phyloP scores from a whole-genome alignment of 805 yeast species.

The Myxozyma mucilagina region DNA sequence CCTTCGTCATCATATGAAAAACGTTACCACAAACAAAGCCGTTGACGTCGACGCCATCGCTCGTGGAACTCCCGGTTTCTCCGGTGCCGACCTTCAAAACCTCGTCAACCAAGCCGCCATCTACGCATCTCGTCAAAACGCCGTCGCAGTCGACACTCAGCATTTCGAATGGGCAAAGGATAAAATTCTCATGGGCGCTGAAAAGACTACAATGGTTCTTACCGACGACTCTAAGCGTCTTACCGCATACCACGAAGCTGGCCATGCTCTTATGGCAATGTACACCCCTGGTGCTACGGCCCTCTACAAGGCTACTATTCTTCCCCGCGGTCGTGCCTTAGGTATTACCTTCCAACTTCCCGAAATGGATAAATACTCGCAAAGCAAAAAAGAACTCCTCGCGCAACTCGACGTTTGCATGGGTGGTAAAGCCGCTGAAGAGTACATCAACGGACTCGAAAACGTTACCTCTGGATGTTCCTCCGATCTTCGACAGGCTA shows the following conservation, averaged over 20 bases:
- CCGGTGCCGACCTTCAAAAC: constrained; percentile 97
- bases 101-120: constrained; percentile 98
- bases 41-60: constrained; percentile 91
- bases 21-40: constrained; percentile 78
- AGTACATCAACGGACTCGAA: constrained; percentile 82
- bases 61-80: constrained; percentile 94
- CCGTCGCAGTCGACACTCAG: constrained; percentile 81
- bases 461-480: constrained; percentile 96
- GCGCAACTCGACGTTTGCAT: constrained; percentile 95
- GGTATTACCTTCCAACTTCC: constrained; percentile 98
- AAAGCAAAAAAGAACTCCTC: constrained; percentile 82
- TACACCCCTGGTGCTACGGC: constrained; percentile 93
- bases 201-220: constrained; percentile 94
- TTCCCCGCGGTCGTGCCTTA: constrained; percentile 94
- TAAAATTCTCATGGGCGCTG: constrained; percentile 97
- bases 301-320: constrained; percentile 91
- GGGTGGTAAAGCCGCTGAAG: constrained; percentile 99
- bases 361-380: constrained; percentile 96
- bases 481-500: constrained; percentile 85
- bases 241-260: constrained; percentile 99
- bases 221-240: constrained; percentile 91
- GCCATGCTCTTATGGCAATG: constrained; percentile 98
- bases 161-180: constrained; percentile 99
- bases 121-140: constrained; percentile 89
- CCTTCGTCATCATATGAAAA: constrained; percentile 84